Evolutionary conservation across 441 rosid species (phyloP).

Genomic region (Biscutella laevigata): DNA sequence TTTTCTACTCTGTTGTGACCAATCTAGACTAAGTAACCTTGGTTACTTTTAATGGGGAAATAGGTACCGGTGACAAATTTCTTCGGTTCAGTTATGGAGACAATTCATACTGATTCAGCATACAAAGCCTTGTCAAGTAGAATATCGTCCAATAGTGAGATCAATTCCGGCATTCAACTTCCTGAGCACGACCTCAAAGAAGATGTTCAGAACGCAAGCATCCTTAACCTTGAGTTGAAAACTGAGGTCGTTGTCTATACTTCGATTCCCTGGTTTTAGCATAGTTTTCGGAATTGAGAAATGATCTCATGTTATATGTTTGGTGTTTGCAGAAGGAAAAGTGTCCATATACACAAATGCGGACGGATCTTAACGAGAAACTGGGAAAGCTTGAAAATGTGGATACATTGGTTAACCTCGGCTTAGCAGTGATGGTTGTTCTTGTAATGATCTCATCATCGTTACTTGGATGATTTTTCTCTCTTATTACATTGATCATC

Average conservation of each 20-base stretch:
- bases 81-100: constrained; percentile 96
- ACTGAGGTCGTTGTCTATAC: constrained; percentile 35
- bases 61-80: constrained; percentile 94
- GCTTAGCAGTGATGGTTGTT: constrained; percentile 48
- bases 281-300: background rate
- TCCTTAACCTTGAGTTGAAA: constrained; percentile 20
- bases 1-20: background rate
- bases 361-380: constrained; percentile 28
- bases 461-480: constrained; percentile 13
- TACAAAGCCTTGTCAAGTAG: constrained; percentile 39
- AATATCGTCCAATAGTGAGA: constrained; percentile 19
- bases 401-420: constrained; percentile 51
- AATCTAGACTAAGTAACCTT: background rate
- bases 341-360: constrained; percentile 35
- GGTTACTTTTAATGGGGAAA: too few species aligned
- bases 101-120: constrained; percentile 67
- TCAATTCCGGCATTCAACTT: constrained; percentile 28
- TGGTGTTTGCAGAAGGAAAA: constrained; percentile 39
- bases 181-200: constrained; percentile 22
- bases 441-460: constrained; percentile 19
- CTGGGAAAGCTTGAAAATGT: constrained; percentile 37
- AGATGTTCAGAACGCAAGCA: constrained; percentile 12
- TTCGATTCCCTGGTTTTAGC: background rate
- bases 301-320: background rate
- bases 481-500: too few species aligned